Percentiles rank a stretch among this genome's conserved stretches.
phyloP scores from a whole-genome alignment of 139 green algal genomes.

The Chlorella sorokiniana region DNA sequence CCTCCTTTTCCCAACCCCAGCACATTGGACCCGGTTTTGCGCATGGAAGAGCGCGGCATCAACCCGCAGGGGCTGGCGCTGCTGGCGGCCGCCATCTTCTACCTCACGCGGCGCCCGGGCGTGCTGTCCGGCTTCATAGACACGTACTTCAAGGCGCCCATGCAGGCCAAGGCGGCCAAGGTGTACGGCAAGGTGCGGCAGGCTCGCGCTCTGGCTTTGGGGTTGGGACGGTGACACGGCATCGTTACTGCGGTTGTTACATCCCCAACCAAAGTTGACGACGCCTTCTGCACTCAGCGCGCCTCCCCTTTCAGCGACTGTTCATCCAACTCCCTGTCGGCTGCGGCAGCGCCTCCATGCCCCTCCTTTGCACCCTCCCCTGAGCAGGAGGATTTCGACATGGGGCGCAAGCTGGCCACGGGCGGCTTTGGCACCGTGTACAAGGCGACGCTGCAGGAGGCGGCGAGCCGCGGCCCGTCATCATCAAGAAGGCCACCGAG shows the following conservation, averaged over 20 bases:
- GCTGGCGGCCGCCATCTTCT: conserved; percentile 50
- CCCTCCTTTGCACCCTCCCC: background rate
- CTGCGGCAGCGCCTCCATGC: too few species aligned
- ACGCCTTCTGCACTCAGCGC: too few species aligned
- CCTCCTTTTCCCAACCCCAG: conserved; percentile 55
- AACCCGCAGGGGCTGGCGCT: conserved; percentile 65
- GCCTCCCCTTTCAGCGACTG: too few species aligned
- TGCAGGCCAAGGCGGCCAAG: conserved; percentile 50
- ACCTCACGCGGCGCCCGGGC: conserved; percentile 76
- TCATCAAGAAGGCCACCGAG: conserved; percentile 89
- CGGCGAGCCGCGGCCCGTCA: conserved; percentile 18
- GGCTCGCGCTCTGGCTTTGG: background rate
- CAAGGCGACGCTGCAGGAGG: conserved; percentile 57
- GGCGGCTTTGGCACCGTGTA: conserved; percentile 96
- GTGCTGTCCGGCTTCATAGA: conserved; percentile 81
- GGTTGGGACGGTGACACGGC: background rate
- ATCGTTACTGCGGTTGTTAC: background rate
- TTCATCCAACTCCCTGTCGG: too few species aligned
- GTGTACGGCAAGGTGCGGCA: conserved; percentile 39
- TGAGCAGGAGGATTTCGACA: conserved; percentile 39
- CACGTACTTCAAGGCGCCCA: conserved; percentile 75
- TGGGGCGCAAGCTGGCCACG: conserved; percentile 57
- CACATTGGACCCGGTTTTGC: conserved; percentile 84
- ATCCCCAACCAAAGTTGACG: background rate
- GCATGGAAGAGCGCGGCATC: conserved; percentile 72